Percentiles rank a stretch among this genome's conserved stretches.
phyloP scores from a whole-genome alignment of 345 rosid genomes.

The Camelina neglecta region DNA sequence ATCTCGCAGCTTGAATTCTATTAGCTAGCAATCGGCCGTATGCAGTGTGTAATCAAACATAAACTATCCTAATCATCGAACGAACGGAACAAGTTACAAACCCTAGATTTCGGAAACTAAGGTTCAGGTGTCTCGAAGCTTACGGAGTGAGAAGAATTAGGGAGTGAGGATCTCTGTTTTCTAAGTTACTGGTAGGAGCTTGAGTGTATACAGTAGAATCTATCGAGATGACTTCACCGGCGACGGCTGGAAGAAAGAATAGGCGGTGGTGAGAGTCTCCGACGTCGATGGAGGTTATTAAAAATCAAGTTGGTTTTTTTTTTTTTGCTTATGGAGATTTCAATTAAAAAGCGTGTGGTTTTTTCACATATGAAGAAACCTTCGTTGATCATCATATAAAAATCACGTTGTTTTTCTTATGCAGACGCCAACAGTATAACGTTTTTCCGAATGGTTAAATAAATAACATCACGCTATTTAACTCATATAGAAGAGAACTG shows the following conservation, averaged over 20 bases:
- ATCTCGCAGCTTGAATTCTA: not conserved
- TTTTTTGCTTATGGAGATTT: conserved; percentile 29
- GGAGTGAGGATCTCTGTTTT: not conserved
- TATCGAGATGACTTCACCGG: not conserved
- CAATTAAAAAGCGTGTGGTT: conserved; percentile 25
- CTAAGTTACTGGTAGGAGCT: not conserved
- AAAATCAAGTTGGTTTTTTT: conserved; percentile 12
- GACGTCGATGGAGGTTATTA: conserved; percentile 31
- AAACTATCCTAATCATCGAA: not conserved
- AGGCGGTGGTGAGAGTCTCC: conserved; percentile 28
- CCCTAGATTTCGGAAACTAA: conserved; percentile 38
- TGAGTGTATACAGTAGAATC: not conserved
- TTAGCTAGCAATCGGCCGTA: not conserved
- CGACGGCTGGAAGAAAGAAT: not conserved
- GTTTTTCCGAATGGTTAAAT: not conserved
- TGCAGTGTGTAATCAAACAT: not conserved
- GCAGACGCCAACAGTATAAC: not conserved
- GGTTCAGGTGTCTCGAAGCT: conserved; percentile 26
- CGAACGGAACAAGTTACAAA: conserved; percentile 18
- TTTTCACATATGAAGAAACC: conserved; percentile 4
- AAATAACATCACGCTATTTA: not conserved
- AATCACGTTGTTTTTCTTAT: not conserved
- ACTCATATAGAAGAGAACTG: conserved; percentile 2
- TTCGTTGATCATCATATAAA: not conserved
- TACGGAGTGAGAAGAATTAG: conserved; percentile 22